Base-by-base conservation (phyloP, 2,329 filamentous ascomycete genomes). In the Davidsoniella virescens region DNA sequence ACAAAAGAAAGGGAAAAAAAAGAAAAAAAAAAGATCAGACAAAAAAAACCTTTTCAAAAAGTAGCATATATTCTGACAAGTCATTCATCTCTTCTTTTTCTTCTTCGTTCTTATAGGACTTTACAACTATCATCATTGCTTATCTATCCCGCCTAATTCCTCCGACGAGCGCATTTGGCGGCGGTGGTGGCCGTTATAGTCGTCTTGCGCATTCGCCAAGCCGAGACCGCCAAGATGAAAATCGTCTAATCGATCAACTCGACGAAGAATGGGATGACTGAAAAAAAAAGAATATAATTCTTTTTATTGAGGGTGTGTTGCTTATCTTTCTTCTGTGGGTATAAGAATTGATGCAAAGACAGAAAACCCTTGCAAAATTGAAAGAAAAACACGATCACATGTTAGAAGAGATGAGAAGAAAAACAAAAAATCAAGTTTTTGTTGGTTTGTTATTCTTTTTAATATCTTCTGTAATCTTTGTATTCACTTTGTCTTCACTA, bases 201-300 rank as follows among this genome's bases (percentile, higher is more conserved):
- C 70, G 78, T 40, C 67, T 88, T 20, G 73, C 73, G 37, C 65
- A 70, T 12, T 75, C 72, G 44, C 68, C 72, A 9, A 71, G 63
- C 56, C 62, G 70, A 57, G 69, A 69, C 59, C 63, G 71, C 51
- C 90, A 95, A 53, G 88, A 87, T 50, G 92, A 96, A 66, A 95
- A 96, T 64, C 71, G 87, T 55, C 67, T 96, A 58, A 96, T 98
- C 63, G 90, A 96, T 63, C 87, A 95, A 64, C 71, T 95, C 53
- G 92, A 96, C 60, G 90, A 96, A 64, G 88, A 95, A 62, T 96
- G 90, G 90, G 88, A 95, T 58, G 88, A 94, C 55, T 80, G 59
- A 52, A 38, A 33, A 33, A 33, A 33, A 8, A 33, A 33, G 10
- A 33, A 33, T 2, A 12, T 4, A 8, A 10, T 29, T 3, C 3